phyloP scores from a whole-genome alignment of 306 rosid genomes.

The Cicer chorassanicum region DNA sequence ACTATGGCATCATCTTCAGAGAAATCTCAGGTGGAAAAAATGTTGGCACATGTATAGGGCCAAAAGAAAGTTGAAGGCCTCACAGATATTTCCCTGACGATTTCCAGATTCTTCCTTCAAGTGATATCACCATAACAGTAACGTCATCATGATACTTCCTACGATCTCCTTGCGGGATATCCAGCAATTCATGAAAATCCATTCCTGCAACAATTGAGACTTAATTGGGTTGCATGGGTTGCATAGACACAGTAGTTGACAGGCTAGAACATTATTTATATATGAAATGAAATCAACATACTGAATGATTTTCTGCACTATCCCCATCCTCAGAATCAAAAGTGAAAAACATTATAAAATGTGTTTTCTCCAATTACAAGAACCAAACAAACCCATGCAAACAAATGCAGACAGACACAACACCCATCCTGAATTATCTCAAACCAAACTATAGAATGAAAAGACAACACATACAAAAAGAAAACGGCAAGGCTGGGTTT shows the following conservation, averaged over 20 bases:
- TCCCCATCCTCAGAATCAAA: constrained; percentile 22
- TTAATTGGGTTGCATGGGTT: neutral
- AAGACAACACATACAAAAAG: neutral
- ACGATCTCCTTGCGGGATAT: constrained; percentile 97
- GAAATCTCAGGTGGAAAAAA: constrained; percentile 45
- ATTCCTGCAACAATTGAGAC: constrained; percentile 65
- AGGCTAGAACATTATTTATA: constrained; percentile 9
- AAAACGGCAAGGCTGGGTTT: constrained; percentile 17
- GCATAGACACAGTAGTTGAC: constrained; percentile 3
- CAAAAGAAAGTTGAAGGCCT: constrained; percentile 47
- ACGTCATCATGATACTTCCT: constrained; percentile 99
- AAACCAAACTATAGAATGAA: constrained; percentile 21
- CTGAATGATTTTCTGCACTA: neutral
- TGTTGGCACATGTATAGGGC: constrained; percentile 44
- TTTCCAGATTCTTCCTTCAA: constrained; percentile 99
- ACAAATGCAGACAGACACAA: constrained; percentile 22
- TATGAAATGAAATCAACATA: constrained; percentile 25
- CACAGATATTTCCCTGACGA: constrained; percentile 92
- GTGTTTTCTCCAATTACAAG: constrained; percentile 10
- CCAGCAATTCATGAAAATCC: constrained; percentile 95
- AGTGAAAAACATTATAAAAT: neutral
- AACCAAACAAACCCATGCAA: constrained; percentile 9
- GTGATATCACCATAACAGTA: constrained; percentile 96
- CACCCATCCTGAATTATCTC: constrained; percentile 7
- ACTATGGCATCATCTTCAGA: constrained; percentile 51